phyloP scores from a whole-genome alignment of 768 basidiomycete species.

The Panaeolus papilionaceus region DNA sequence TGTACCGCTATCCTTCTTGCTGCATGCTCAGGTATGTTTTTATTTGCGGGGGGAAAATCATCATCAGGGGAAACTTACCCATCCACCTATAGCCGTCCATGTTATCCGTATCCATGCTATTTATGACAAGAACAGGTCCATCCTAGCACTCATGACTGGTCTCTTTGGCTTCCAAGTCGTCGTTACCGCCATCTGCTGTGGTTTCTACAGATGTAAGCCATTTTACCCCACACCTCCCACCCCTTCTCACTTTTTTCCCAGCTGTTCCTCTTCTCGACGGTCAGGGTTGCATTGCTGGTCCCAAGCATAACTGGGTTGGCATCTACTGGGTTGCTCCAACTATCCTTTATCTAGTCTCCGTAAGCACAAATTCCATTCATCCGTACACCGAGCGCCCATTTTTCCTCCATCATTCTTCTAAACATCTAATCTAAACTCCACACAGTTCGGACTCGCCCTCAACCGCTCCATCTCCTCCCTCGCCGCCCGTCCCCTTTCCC shows the following conservation, averaged over 20 bases:
- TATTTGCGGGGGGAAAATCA: too few species aligned
- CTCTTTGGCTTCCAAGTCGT: constrained; percentile 74
- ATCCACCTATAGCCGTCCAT: constrained; percentile 58
- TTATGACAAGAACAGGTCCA: constrained; percentile 64
- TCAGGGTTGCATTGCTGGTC: constrained; percentile 89
- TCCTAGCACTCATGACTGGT: constrained; percentile 61
- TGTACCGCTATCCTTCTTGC: constrained; percentile 81
- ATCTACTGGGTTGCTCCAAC: constrained; percentile 87
- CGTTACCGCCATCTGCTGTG: constrained; percentile 76
- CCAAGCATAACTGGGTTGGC: constrained; percentile 80
- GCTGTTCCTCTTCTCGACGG: constrained; percentile 74
- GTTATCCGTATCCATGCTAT: constrained; percentile 83
- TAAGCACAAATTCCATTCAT: constrained; percentile 37
- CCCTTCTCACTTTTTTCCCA: constrained; percentile 29
- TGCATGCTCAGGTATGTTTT: constrained; percentile 59
- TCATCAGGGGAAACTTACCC: constrained; percentile 11
- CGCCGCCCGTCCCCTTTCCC: constrained; percentile 58
- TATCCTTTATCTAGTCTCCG: constrained; percentile 71
- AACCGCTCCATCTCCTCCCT: constrained; percentile 65
- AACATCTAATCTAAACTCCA: background rate
- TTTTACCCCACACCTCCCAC: constrained; percentile 16
- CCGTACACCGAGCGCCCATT: constrained; percentile 19
- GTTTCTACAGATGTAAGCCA: constrained; percentile 74
- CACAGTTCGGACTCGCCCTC: constrained; percentile 64
- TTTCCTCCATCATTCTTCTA: too few species aligned